Base-by-base conservation (phyloP, 345 rosid genomes). In the Kernera saxatilis region DNA sequence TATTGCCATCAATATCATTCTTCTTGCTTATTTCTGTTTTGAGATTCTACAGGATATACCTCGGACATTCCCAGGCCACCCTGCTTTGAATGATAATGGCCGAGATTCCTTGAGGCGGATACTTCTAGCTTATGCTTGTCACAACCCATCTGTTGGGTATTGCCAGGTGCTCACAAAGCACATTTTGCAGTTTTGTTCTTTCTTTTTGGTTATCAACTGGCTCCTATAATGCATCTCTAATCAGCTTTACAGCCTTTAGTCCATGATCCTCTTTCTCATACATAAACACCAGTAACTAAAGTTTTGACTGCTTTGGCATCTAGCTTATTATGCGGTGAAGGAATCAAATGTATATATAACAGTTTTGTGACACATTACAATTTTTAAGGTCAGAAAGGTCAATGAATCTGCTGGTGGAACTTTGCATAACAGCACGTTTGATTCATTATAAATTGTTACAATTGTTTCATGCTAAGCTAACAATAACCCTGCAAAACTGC, bases 71-170 rank as follows among this genome's bases (percentile, higher is more conserved):
- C 97, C 99, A 4, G 99, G 93, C 50, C 99, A 94, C 66, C 99
- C 97, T 59, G 96, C 99, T 74, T 77, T 91, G 72, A 85, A 91
- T 78, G 96, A 94, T 32, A 73, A 81, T 69, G 99, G 96, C 67
- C 80, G 96, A 78, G 86, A 89, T 75, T 91, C 99, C 60, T 86
- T 94, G 82, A 87, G 89, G 71, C 85, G 99, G 65, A 73, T 94
- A 58, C 91, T 94, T 68, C 30, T 88, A 63, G 99, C 99, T 51
- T 94, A 94, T 81, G 96, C 95, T 68, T 82, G 81, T 55, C 97
- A 94, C 69, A 94, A 94, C 63, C 96, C 97, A 46, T 87, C 88
- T 27, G 96, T 94, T 72, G 97, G 99, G n/a, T 94, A 94, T 76
- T 94, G 97, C 74, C 97, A 91, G 99, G 99, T 91, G n/a, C 51